Evolutionary conservation across 352 stramenopile species (phyloP), one percentile per base, ranked within the genome.

Genomic region (Phytophthora vignae): DNA sequence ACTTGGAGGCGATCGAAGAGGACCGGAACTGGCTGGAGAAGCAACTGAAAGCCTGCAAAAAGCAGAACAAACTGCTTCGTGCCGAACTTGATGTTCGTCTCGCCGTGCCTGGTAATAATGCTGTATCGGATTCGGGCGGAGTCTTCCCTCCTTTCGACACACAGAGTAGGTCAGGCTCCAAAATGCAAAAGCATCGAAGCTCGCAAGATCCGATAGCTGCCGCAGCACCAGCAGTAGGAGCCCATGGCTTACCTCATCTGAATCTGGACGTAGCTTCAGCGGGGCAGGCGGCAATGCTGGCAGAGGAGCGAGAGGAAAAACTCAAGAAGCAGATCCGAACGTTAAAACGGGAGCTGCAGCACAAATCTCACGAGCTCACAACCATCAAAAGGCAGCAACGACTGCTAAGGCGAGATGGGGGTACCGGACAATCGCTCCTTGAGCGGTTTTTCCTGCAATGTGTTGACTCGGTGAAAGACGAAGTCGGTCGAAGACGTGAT

Each of bases 41-140:
- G 38, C 94, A 98, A 71, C 83, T 98, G 5, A 98, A 98, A 69
- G 90, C 89, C 7, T 97, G 88, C 67, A 98, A 98, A 71, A 98
- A 97, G 60, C 92, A 98, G 63, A 98, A 98, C 75, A 98, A 98
- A 70, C 64, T 98, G 25, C 76, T 97, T 33, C 87, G 87, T 21
- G 88, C 90, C 0, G 91, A 95, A 50, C 71, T 97, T 6, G 90
- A 95, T 27, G 76, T 94, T 50, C 83, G 87, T 2, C 50, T 92
- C 7, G 49, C 74, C 10, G 77, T 69, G 3, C 56, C 76, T 8
- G 64, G 55, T 3, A 87, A 73, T 27, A 69, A 65, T 49, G 63
- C 71, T 36, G 73, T 79, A 12, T 68, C 66, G 3, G 73, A 81
- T 27, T 58, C 50, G 21, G 60, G 33, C 27, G 62, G 60, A 12